A percentile compares a stretch with the other conserved stretches of the same genome.
Evolutionary conservation across 345 rosid genomes (phyloP).

Genomic region (Psidium guajava): DNA sequence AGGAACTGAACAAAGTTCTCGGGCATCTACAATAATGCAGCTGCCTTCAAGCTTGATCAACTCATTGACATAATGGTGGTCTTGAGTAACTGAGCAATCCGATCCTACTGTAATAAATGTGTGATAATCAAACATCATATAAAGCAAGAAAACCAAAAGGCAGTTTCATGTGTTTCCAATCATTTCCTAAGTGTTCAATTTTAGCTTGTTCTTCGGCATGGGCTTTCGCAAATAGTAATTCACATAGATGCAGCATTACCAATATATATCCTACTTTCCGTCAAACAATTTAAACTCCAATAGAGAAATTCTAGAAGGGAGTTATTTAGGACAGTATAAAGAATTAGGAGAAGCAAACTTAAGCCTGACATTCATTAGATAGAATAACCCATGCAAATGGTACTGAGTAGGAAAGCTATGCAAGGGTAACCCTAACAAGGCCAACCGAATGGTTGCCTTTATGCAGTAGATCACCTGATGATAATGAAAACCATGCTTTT

Average conservation of each 20-base stretch:
- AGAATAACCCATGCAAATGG: neutral
- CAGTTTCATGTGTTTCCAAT: neutral
- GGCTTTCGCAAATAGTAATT: neutral
- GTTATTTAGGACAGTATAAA: neutral
- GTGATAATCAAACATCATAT: neutral
- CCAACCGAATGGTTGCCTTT: neutral
- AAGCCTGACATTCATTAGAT: too few relatives aligned
- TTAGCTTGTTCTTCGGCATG: neutral
- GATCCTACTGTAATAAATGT: neutral
- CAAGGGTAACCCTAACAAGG: neutral
- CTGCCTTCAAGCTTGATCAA: neutral
- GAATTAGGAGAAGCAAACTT: neutral
- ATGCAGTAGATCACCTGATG: neutral
- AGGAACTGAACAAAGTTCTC: neutral
- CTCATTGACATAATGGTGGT: neutral
- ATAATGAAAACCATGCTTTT: neutral
- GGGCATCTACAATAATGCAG: neutral
- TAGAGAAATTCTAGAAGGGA: neutral
- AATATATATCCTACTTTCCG: neutral
- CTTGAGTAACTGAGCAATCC: neutral
- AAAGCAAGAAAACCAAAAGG: neutral
- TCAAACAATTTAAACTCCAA: neutral
- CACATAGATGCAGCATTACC: neutral
- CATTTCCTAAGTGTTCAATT: neutral
- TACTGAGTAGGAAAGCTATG: neutral